Conservation (phyloP, 768 basidiomycete genomes). For the Amanita fuliginea region DNA sequence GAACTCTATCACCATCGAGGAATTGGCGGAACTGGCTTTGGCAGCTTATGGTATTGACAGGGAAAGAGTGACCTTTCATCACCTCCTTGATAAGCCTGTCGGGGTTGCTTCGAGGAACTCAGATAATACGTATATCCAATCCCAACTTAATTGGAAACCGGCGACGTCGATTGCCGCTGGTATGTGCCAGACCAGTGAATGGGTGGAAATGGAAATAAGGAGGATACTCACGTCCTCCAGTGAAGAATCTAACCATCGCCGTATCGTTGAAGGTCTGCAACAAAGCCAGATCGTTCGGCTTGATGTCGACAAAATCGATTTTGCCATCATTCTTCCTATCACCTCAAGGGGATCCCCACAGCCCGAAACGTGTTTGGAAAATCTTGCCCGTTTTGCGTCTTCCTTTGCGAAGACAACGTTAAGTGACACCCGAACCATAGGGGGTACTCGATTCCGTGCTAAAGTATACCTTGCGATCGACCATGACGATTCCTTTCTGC, state of each 20-base stretch:
- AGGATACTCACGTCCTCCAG: neutral
- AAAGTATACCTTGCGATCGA: slow-evolving; percentile 46
- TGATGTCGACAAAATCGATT: slow-evolving; percentile 19
- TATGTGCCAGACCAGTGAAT: slow-evolving; percentile 32
- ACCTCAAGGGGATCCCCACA: slow-evolving; percentile 33
- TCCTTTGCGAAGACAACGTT: slow-evolving; percentile 37
- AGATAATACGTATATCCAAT: slow-evolving; percentile 27
- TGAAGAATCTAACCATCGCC: neutral
- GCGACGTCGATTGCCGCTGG: slow-evolving; percentile 29
- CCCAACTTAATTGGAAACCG: slow-evolving; percentile 31
- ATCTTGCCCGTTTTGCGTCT: slow-evolving; percentile 29
- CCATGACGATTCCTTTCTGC: slow-evolving; percentile 32
- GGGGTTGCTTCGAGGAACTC: slow-evolving; percentile 44
- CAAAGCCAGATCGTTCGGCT: slow-evolving; percentile 30
- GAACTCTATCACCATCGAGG: slow-evolving; percentile 25
- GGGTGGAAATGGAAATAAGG: slow-evolving; percentile 32
- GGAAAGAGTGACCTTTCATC: slow-evolving; percentile 17
- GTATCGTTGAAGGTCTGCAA: slow-evolving; percentile 14
- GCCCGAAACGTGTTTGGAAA: slow-evolving; percentile 27
- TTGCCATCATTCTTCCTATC: slow-evolving; percentile 47
- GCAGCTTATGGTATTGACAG: slow-evolving; percentile 17
- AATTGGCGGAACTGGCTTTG: slow-evolving; percentile 31
- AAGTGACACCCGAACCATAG: slow-evolving; percentile 24
- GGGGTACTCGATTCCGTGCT: slow-evolving; percentile 21
- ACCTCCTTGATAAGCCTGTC: slow-evolving; percentile 20